Base-by-base conservation (phyloP, 257 asterid genomes). In the Solanum ossicruentum region DNA sequence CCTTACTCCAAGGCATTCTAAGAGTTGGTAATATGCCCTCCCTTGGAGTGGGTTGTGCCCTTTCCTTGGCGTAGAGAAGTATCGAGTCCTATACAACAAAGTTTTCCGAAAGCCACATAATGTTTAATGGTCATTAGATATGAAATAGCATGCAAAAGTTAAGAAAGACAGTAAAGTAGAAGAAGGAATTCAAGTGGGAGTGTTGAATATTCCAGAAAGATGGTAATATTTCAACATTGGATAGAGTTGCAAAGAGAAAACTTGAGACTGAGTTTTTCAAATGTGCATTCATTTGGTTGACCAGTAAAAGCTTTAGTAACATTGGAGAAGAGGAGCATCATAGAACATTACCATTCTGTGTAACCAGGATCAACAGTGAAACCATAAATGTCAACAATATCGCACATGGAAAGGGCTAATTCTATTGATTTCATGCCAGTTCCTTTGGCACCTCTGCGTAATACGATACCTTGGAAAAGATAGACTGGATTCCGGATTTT, bases 1-100 rank as follows among this genome's bases (percentile, higher is more conserved):
- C 63, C 98, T 88, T 87, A 95, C 99, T 85, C 99, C 98, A 88
- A 97, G 98, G 90, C 99, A 97, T 92, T 95, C 99, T 52, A 95
- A 91, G 88, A 97, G 99, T 89, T 97, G 99, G 91, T 95, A 97
- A 86, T 97, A 97, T 63, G 98, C 99, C 88, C 99, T 91, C 89
- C 99, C 99, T 87, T 97, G 99, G 83, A 97, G 99, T 79, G 99
- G 99, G 89, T 97, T 97, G 91, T 97, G 99, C 84, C 99, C 99
- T 89, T 94, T 93, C 89, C 95, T 97, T 39, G 99, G 98, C 65
- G 94, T 89, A 72, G 99, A 97, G 90, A 97, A 97, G 89, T 97
- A 97, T 15, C 98, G 91, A 9, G 98, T 95, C 96, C 98, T 93
- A 80, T 7, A 52, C 21, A 83, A 67, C 61, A 52, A 55, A 83